Percentiles rank a stretch among this genome's conserved stretches.
Evolutionary conservation across 441 rosid genomes (phyloP).

Genomic region (Pelargonium myrrhifolium): DNA sequence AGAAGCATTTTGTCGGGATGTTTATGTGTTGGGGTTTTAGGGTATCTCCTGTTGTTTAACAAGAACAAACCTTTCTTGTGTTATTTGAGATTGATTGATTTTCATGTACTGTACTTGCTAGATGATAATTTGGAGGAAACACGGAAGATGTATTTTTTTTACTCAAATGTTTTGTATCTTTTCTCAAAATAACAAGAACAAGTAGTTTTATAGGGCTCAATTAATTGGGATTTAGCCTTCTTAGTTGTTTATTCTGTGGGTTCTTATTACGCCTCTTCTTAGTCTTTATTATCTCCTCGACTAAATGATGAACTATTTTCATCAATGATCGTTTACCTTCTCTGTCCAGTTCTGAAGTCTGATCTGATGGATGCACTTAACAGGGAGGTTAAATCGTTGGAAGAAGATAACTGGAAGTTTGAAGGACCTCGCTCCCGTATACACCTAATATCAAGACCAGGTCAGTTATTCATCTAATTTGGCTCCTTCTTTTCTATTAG

Average conservation of each 20-base stretch:
- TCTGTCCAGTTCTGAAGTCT: conserved; percentile 56
- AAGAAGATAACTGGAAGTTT: conserved; percentile 90
- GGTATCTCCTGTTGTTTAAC: no score
- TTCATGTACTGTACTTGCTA: neutral
- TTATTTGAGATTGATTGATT: neutral
- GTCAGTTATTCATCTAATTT: conserved; percentile 28
- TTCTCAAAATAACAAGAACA: neutral
- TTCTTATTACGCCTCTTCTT: neutral
- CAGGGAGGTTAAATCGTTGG: conserved; percentile 81
- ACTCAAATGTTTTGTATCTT: neutral
- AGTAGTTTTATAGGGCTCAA: neutral
- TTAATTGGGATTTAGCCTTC: neutral
- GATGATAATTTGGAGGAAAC: no score
- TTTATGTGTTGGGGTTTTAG: neutral
- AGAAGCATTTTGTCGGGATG: neutral
- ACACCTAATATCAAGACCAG: conserved; percentile 62
- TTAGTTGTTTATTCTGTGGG: neutral
- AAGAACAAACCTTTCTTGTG: neutral
- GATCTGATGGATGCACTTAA: conserved; percentile 68
- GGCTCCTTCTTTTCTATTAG: neutral
- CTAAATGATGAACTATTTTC: conserved; percentile 1
- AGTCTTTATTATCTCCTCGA: neutral
- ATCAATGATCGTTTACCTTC: neutral
- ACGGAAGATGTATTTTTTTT: neutral
- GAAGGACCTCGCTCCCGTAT: conserved; percentile 87